Base-by-base conservation (phyloP, 805 yeast species). In the Candida xyloterini region DNA sequence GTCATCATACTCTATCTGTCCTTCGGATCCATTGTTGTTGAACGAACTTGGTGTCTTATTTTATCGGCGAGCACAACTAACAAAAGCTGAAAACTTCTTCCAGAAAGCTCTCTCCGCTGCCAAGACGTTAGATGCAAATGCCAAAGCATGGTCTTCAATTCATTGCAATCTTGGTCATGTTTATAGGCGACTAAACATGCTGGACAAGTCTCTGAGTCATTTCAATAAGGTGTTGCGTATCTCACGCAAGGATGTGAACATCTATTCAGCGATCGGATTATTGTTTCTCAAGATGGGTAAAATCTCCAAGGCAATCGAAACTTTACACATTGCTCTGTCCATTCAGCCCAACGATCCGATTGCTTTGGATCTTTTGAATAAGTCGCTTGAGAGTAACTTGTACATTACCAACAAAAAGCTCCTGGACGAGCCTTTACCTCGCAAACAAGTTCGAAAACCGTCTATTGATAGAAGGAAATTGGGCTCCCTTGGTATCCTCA, bases 31-130 rank as follows among this genome's bases (percentile, higher is more conserved):
- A 3, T 63, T 91, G 34, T 64, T 93, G 30, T 68, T 93, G 46
- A 93, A 93, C 60, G 99, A 93, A 59, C 66, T 91, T 57, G 99
- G 97, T 4, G 98, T 93, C 2, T 76, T 90, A n/a, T 72, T 79
- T 53, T 93, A 86, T 57, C 90, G 91, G 57, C 81, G 78, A 52
- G 70, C 72, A 44, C 84, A 86, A 40, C 68, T 82, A 20, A 57
- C 62, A 10, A 78, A 71, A 46, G 93, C 97, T 0, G 93, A 88
- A 56, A 61, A 68, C 18, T 84, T 71, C 55, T 76, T 90, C 53
- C 68, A 72, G 30, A 79, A 78, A 51, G 96, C 96, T 0, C 62
- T 85, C 30, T 70, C 73, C 9, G 84, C 85, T 1, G 82, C 93
- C 1, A 76, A 71, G 47, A 71, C 73, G 42, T 66, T 86, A 44